These are phyloP conservation scores for Russula ochroleuca DNA, from an alignment of 768 basidiomycete species.

Conservation along the genomic window DNA sequence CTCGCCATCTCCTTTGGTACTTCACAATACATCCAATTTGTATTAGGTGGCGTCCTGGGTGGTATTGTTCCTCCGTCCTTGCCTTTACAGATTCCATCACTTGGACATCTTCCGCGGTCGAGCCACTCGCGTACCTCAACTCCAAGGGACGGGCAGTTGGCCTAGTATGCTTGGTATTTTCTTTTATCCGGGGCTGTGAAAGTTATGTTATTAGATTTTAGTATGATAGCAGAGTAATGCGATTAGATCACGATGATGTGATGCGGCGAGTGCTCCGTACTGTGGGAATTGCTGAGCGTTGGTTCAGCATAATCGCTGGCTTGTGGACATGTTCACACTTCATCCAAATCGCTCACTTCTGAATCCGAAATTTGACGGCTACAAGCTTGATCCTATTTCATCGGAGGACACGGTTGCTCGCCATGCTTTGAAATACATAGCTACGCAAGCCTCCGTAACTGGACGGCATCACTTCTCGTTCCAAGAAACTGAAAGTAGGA, in stretches of 20 bases:
- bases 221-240: no score
- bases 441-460: slow-evolving; percentile 54
- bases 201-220: background rate
- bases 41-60: background rate
- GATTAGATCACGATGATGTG: background rate
- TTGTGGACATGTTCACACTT: slow-evolving; percentile 18
- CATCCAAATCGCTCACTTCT: slow-evolving; percentile 46
- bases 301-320: no score
- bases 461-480: slow-evolving; percentile 62
- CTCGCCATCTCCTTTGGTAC: background rate
- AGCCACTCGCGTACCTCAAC: background rate
- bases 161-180: background rate
- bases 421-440: slow-evolving; percentile 45
- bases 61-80: background rate
- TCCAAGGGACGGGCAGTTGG: no score
- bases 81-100: background rate
- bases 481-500: slow-evolving; percentile 78
- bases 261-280: no score
- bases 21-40: background rate
- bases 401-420: slow-evolving; percentile 53
- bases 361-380: slow-evolving; percentile 84
- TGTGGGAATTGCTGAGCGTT: background rate
- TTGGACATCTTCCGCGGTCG: background rate
- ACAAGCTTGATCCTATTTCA: slow-evolving; percentile 61
- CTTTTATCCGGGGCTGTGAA: background rate